Evolutionary conservation across 139 green algal species (phyloP).

Genomic region (Chlorella vulgaris): DNA sequence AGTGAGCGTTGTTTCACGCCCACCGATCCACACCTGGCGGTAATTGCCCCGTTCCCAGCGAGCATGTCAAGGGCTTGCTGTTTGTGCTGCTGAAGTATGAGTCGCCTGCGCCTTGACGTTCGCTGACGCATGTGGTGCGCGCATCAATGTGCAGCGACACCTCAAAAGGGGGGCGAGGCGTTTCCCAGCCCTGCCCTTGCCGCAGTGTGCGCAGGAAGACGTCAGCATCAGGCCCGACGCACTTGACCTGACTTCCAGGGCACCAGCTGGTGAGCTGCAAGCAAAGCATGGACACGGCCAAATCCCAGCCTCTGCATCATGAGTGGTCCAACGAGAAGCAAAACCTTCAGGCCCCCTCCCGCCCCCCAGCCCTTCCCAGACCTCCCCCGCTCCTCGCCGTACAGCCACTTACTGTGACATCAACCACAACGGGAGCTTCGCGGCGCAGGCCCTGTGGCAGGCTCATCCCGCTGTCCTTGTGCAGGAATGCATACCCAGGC

Average conservation of each 20-base stretch:
- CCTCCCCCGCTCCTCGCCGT: not conserved
- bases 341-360: too few species aligned
- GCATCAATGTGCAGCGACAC: constrained; percentile 40
- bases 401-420: constrained; percentile 58
- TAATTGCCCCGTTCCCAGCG: constrained; percentile 27
- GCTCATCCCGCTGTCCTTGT: constrained; percentile 64
- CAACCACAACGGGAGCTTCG: constrained; percentile 54
- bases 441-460: constrained; percentile 47
- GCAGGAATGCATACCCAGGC: constrained; percentile 69
- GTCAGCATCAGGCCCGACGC: constrained; percentile 27
- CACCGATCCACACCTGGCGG: constrained; percentile 32
- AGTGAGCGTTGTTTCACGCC: too few species aligned
- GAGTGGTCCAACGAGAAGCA: not conserved
- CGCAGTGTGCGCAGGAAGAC: constrained; percentile 59
- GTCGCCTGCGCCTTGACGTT: not conserved
- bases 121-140: not conserved
- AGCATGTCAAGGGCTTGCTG: constrained; percentile 6
- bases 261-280: constrained; percentile 33
- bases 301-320: too few species aligned
- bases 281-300: not conserved
- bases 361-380: too few species aligned
- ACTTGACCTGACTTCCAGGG: constrained; percentile 1
- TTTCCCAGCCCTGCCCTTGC: constrained; percentile 76
- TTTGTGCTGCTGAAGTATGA: constrained; percentile 1
- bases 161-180: constrained; percentile 76